phyloP scores from a whole-genome alignment of 768 basidiomycete species.

The Neoboletus subvelutipes region DNA sequence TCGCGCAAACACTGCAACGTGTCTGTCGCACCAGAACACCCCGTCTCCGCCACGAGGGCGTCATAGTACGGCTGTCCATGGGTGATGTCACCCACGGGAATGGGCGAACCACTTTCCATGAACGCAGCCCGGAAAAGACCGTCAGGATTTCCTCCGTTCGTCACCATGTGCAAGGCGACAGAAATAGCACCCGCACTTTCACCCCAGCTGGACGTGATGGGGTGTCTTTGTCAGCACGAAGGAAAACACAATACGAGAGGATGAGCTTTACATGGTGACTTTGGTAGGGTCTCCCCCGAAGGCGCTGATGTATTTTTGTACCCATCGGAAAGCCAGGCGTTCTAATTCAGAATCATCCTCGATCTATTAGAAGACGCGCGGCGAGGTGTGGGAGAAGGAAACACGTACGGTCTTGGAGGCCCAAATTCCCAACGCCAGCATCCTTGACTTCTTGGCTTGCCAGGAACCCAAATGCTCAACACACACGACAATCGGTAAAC shows the following conservation, averaged over 20 bases:
- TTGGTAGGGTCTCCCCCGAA: conserved; percentile 62
- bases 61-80: conserved; percentile 31
- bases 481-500: background rate
- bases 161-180: conserved; percentile 31
- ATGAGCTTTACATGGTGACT: conserved; percentile 32
- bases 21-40: conserved; percentile 30
- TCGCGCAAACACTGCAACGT: conserved; percentile 35
- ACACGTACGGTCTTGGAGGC: conserved; percentile 44
- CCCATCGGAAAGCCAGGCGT: conserved; percentile 47
- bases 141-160: conserved; percentile 23
- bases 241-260: background rate
- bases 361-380: background rate
- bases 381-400: too few species aligned
- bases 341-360: conserved; percentile 15
- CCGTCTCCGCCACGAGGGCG: conserved; percentile 27
- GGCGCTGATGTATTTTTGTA: conserved; percentile 54
- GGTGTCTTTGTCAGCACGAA: background rate
- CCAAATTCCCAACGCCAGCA: conserved; percentile 46
- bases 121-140: conserved; percentile 28
- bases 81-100: conserved; percentile 20
- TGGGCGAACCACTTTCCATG: conserved; percentile 45
- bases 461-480: conserved; percentile 41
- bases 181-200: conserved; percentile 41
- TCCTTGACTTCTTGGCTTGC: conserved; percentile 39
- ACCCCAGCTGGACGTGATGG: conserved; percentile 25